Evolutionary conservation across 1,284 basidiomycete genomes (phyloP), one percentile per base, ranked within the genome.

Genomic region (Leccinum solheimii): DNA sequence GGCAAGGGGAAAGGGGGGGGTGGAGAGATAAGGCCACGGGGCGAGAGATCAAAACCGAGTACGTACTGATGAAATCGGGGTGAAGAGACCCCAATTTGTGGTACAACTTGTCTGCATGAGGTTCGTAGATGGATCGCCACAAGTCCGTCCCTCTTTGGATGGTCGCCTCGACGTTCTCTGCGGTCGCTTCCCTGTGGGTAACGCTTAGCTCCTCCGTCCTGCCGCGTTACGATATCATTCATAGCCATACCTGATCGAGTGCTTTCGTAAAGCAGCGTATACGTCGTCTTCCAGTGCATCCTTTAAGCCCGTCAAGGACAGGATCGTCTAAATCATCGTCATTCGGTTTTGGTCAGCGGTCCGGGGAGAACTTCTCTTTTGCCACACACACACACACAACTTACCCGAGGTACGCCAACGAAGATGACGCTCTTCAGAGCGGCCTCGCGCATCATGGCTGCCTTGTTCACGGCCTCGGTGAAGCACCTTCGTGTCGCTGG

Each of bases 371-470:
- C 9, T n/a, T 32, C 19, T 40, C 36, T 55, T 56, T 49, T 68
- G 19, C 27, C 23, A 19, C 30, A 30, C 27, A 30, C 30, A 30
- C 30, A 30, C 30, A 21, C 36, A 38, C 36, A 13, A 68, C 64
- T 67, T 65, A 94, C 92, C 76, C 92, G 85, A 67, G 94, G 94
- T 60, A 97, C 94, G 48, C 95, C 95, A 65, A 94, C 87, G 75
- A 97, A 95, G 67, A 95, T 92, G 72, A 91, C 88, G 69, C 93
- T 95, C 79, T 99, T 98, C 73, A 99, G 75, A 5, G 94, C 94
- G 9, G 91, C 87, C 80, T 99, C 97, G 57, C 97, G 86, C 86
- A 98, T 95, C 68, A 95, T 76, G 65, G 86, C 90, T 66, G 92
- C 93, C 68, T 84, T 87, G 73, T 84, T 83, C 65, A 89, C 80